Evolutionary conservation across 495 filamentous ascomycete species (phyloP), one percentile per base, ranked within the genome.

Genomic region (Platismatia glauca): DNA sequence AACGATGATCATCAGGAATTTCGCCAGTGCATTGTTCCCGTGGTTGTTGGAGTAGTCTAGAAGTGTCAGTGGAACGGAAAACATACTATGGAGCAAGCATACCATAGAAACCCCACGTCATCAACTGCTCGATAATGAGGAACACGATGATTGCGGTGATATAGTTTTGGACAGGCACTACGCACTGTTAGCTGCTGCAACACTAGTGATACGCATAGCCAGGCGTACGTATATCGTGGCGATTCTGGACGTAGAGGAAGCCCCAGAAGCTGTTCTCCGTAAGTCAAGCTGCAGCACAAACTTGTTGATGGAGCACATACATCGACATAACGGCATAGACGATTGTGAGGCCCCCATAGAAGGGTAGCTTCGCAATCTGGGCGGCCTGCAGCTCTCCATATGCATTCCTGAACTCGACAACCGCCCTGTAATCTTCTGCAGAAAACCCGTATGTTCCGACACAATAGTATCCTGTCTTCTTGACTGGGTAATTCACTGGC

Each of bases 131-230:
- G 18, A 96, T 73, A 15, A 96, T 88, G 37, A 99, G 80, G 79
- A 99, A 97, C 48, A 93, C 85, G 39, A 99, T 77, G 65, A 97
- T 99, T 20, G 94, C 94, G 8, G 95, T 97, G 68, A 99, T 97
- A 73, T 99, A 97, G 72, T 99, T 97, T 73, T 99, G 94, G n/a
- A 99, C 94, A 20, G 94, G 87, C 66, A 98, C 86, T 90, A 66
- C 20, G 43, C 27, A 50, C 8, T 34, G 67, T 81, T 72, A 84
- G 79, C 62, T 29, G 38, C 60, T 20, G 60, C 53, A 53, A 12
- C 24, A 22, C 33, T 35, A 16, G 20, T 52, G 27, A 55, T 7
- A 29, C 9, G 29, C 5, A 18, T 20, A 35, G 3, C 27, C 39
- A 44, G 33, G 72, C 86, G 73, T 78, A 89, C 87, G 78, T 59